Conservation (phyloP, 805 yeast species). For the Suhomyces tanzawaensis region DNA sequence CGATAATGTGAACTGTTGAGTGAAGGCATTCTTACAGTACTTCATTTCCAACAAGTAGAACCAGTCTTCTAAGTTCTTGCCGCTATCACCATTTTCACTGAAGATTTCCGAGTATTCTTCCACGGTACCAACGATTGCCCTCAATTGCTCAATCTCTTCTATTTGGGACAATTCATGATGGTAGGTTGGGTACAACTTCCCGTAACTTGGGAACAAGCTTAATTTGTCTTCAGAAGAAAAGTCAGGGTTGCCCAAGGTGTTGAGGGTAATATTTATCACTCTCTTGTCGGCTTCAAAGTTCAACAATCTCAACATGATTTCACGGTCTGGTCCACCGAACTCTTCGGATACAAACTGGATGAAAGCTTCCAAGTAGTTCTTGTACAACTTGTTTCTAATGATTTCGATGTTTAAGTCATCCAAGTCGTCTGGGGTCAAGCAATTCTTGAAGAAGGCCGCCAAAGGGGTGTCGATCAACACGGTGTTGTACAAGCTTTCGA, state of each 20-base stretch:
- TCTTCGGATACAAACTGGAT: conserved; percentile 57
- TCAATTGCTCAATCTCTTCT: conserved; percentile 85
- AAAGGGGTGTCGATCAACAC: conserved; percentile 95
- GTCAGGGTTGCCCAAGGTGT: conserved; percentile 79
- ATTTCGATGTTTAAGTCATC: conserved; percentile 96
- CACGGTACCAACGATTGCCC: conserved; percentile 58
- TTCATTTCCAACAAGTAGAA: conserved; percentile 92
- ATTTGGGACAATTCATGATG: conserved; percentile 66
- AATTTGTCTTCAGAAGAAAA: conserved; percentile 70
- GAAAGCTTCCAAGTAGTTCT: conserved; percentile 91
- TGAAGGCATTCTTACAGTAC: conserved; percentile 85
- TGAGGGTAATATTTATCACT: conserved; percentile 84
- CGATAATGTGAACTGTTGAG: conserved; percentile 90
- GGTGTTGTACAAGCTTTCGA: conserved; percentile 87
- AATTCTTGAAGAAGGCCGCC: conserved; percentile 92
- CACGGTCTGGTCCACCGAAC: conserved; percentile 73
- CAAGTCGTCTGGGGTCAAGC: conserved; percentile 81
- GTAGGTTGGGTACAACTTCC: conserved; percentile 71
- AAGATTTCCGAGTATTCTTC: conserved; percentile 65
- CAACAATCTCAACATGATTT: conserved; percentile 74
- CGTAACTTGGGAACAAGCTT: conserved; percentile 75
- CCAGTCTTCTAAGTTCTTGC: conserved; percentile 78
- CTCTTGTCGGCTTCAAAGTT: conserved; percentile 95
- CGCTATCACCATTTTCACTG: conserved; percentile 36
- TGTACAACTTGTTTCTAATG: conserved; percentile 85